Percentiles rank a stretch among this genome's conserved stretches.
Evolutionary conservation across 192 early-diverging fungal genomes (phyloP).

Genomic region (Entomortierella parvispora): DNA sequence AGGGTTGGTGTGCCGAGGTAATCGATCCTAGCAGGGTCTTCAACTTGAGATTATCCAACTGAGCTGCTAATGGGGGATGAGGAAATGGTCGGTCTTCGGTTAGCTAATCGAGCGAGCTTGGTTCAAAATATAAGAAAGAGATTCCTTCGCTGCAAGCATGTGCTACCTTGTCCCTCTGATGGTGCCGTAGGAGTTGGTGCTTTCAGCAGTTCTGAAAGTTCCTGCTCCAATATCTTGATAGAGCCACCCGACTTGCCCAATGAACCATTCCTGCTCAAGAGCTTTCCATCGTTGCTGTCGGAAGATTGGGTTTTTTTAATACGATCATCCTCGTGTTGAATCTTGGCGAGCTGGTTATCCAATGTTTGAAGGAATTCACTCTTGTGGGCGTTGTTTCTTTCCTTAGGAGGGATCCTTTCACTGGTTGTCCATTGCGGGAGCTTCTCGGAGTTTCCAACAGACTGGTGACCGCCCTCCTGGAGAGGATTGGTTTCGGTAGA

Average conservation of each 20-base stretch:
- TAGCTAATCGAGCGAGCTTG: too few relatives aligned
- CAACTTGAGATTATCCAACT: constrained; percentile 8
- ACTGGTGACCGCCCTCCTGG: too few relatives aligned
- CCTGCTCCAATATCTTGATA: constrained; percentile 15
- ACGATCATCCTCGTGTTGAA: constrained; percentile 19
- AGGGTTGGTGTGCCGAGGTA: constrained; percentile 15
- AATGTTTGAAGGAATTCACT: constrained; percentile 36
- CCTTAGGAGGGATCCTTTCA: too few relatives aligned
- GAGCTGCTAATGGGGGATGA: neutral
- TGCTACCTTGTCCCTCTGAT: too few relatives aligned
- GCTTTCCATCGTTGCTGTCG: constrained; percentile 4
- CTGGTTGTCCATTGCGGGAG: too few relatives aligned
- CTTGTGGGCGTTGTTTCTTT: neutral
- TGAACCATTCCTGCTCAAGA: neutral
- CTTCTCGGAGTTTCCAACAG: too few relatives aligned
- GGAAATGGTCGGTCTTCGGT: neutral
- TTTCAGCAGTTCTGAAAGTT: constrained; percentile 12
- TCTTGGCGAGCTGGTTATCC: constrained; percentile 33
- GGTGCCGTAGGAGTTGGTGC: neutral
- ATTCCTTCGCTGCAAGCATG: too few relatives aligned
- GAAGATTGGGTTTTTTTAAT: neutral
- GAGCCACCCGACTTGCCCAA: constrained; percentile 8
- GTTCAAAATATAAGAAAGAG: too few relatives aligned
- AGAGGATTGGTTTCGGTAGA: too few relatives aligned
- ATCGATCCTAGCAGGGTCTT: constrained; percentile 38